Base-by-base conservation (phyloP, 1,139 yeast genomes). In the Kurtzmaniella quercitrusa region DNA sequence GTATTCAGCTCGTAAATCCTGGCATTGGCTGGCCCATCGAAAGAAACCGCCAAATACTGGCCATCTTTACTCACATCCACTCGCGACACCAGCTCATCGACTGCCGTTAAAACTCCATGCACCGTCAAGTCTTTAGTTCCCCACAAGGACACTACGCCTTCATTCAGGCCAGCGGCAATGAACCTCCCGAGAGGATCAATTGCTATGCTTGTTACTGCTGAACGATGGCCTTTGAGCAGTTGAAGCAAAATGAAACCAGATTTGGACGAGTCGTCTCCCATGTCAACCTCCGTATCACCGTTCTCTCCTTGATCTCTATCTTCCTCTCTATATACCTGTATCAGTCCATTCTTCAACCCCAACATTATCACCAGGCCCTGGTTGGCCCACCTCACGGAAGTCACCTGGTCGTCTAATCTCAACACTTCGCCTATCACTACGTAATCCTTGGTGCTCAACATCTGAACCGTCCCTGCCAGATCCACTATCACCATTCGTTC, bases 71-170 rank as follows among this genome's bases (percentile, higher is more conserved):
- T 69, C 6, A 70, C 52, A 43, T 67, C 76, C n/a, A 81, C 52
- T 9, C 67, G 55, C 1, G 70, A 57, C 3, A 81, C 63, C 1
- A 80, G 68, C 52, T 77, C 79, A 56, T 82, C 83, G 3, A 78
- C 62, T 40, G 65, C 67, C 25, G 73, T 59, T 14, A 82, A 62
- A 0, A 78, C 74, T 33, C 60, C 58, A 17, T 59, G 52, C 43
- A 80, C 72, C 23, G 73, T 63, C 63, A 83, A 63, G 16, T 73
- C 68, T 2, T 60, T 48, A 7, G 79, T 58, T 38, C 70, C 68
- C 88, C 90, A 85, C 11, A 82, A 43, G 19, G 82, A 72, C n/a
- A 84, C 75, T 25, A 81, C 73, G 6, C 93, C 93, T 54, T 85
- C 93, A 43, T 76, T 75, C n/a, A 85, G 72, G 0, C 89, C 93